Evolutionary conservation across 176 grass and related monocot species (phyloP).

Genomic region (Bolboschoenus planiculmis): DNA sequence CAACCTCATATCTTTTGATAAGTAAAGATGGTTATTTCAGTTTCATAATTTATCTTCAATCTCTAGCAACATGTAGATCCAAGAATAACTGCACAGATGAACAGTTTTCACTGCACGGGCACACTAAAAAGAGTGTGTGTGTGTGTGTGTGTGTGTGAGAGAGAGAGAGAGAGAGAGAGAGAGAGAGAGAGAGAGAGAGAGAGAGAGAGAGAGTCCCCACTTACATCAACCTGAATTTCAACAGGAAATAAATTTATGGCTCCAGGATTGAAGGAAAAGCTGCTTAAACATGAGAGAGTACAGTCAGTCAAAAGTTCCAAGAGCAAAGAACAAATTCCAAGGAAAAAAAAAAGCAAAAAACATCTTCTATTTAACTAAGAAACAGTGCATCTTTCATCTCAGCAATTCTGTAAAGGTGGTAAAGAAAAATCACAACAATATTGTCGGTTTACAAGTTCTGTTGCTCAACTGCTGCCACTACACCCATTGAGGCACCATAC

Average conservation of each 20-base stretch:
- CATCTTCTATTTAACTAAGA: background rate
- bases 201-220: slow-evolving; percentile 16
- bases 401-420: background rate
- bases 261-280: slow-evolving; percentile 83
- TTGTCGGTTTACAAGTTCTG: background rate
- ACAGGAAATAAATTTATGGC: slow-evolving; percentile 90
- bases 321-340: background rate
- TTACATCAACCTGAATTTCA: slow-evolving; percentile 90
- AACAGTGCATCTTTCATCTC: background rate
- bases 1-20: background rate
- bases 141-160: background rate
- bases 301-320: background rate
- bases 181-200: background rate
- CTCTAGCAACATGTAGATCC: background rate
- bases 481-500: background rate
- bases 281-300: slow-evolving; percentile 27
- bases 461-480: background rate
- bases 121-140: background rate
- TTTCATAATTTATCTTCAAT: background rate
- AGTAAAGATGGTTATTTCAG: slow-evolving; percentile 2
- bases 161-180: background rate
- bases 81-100: background rate
- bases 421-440: background rate
- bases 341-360: background rate
- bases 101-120: background rate